Evolutionary conservation across 352 stramenopile species (phyloP).

Genomic region (Chrysophaeum taylorii): DNA sequence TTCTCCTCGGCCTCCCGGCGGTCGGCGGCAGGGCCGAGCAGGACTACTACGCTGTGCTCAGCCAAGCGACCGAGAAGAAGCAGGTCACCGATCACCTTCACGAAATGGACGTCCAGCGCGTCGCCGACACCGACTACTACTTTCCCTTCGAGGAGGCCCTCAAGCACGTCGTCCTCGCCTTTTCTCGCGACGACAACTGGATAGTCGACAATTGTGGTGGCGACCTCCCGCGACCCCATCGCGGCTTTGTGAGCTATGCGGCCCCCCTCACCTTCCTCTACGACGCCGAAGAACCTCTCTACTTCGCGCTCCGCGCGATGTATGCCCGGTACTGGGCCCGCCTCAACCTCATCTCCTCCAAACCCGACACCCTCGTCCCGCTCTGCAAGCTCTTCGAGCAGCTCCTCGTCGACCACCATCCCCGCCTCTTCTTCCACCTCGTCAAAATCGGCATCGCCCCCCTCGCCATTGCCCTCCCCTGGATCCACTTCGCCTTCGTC

Average conservation of each 20-base stretch:
- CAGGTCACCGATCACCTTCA: constrained; percentile 21
- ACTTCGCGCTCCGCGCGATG: constrained; percentile 39
- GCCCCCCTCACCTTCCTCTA: constrained; percentile 40
- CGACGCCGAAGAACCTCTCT: constrained; percentile 26
- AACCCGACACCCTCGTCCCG: constrained; percentile 26
- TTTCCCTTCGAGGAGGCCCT: constrained; percentile 30
- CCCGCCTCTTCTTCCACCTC: constrained; percentile 30
- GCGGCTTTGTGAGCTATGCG: constrained; percentile 35
- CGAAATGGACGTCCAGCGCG: constrained; percentile 24
- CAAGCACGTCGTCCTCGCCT: constrained; percentile 20
- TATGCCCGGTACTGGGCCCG: constrained; percentile 36
- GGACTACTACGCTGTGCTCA: constrained; percentile 4
- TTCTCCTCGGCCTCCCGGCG: not conserved
- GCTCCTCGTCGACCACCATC: constrained; percentile 29
- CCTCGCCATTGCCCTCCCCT: constrained; percentile 32
- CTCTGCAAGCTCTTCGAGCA: constrained; percentile 38
- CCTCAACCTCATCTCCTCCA: constrained; percentile 33
- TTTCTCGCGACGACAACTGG: constrained; percentile 26
- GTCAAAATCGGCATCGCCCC: constrained; percentile 23
- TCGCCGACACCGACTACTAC: constrained; percentile 27
- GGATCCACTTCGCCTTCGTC: constrained; percentile 41
- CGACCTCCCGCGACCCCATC: no score
- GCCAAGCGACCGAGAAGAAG: not conserved
- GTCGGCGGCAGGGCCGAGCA: not conserved
- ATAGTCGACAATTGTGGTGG: constrained; percentile 17